phyloP scores from a whole-genome alignment of 2,329 filamentous ascomycete species.

The Ramularia endophylla region DNA sequence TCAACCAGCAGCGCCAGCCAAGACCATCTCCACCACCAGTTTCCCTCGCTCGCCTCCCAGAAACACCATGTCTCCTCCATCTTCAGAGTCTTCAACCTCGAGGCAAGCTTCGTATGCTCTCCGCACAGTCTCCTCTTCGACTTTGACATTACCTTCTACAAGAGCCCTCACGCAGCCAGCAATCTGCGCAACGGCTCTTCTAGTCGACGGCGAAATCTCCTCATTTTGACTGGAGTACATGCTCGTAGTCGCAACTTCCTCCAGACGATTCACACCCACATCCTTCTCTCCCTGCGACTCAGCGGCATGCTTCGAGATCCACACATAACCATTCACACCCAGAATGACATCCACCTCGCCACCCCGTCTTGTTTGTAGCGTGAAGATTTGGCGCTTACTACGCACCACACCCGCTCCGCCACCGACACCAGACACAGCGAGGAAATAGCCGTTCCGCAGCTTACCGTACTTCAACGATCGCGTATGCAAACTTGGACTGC shows the following conservation, averaged over 20 bases:
- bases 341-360: slow-evolving; percentile 78
- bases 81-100: slow-evolving; percentile 60
- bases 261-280: slow-evolving; percentile 71
- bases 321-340: slow-evolving; percentile 95
- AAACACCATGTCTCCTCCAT: slow-evolving; percentile 42
- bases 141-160: slow-evolving; percentile 72
- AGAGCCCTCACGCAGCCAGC: slow-evolving; percentile 75
- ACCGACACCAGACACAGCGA: slow-evolving; percentile 72
- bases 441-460: slow-evolving; percentile 85
- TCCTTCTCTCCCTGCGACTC: slow-evolving; percentile 47
- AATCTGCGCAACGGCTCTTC: slow-evolving; percentile 82
- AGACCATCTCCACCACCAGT: slow-evolving; percentile 32
- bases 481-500: slow-evolving; percentile 81
- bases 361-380: slow-evolving; percentile 56
- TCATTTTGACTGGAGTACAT: slow-evolving; percentile 98
- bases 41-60: slow-evolving; percentile 34
- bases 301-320: slow-evolving; percentile 80
- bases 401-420: slow-evolving; percentile 75
- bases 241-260: slow-evolving; percentile 76
- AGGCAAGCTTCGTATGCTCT: slow-evolving; percentile 76
- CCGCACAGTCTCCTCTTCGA: slow-evolving; percentile 86
- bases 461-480: slow-evolving; percentile 91
- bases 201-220: slow-evolving; percentile 65
- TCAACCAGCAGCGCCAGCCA: slow-evolving; percentile 11
- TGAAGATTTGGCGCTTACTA: slow-evolving; percentile 81